Conservation (phyloP, 2,329 filamentous ascomycete species). For the Chrysoporthe puriensis region DNA sequence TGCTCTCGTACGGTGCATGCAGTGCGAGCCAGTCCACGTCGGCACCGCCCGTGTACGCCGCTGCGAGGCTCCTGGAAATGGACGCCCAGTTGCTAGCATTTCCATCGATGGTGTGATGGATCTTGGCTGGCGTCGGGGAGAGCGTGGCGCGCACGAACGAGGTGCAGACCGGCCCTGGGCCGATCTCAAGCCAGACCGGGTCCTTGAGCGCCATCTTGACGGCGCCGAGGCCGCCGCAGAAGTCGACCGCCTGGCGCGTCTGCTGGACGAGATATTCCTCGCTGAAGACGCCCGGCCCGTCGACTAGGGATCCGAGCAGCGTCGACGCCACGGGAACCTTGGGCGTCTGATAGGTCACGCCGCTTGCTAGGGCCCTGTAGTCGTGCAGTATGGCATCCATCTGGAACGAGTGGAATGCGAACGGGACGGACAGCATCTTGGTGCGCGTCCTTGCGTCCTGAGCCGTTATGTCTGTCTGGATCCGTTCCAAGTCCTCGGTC, state of each 20-base stretch:
- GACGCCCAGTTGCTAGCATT: background rate
- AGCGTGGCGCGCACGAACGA: too few relatives aligned
- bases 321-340: conserved; percentile 3
- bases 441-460: too few relatives aligned
- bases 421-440: conserved; percentile 20
- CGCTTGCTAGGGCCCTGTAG: conserved; percentile 43
- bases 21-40: conserved; percentile 12
- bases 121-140: too few relatives aligned
- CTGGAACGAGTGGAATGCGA: conserved; percentile 44
- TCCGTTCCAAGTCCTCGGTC: too few relatives aligned
- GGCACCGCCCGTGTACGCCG: background rate
- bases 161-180: conserved; percentile 61
- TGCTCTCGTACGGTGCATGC: conserved; percentile 6
- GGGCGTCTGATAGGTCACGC: background rate
- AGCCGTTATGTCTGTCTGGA: too few relatives aligned
- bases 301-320: conserved; percentile 12
- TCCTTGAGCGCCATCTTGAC: background rate
- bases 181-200: conserved; percentile 64
- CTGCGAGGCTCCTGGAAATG: background rate
- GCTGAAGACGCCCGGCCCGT: background rate
- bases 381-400: conserved; percentile 48
- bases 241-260: conserved; percentile 65
- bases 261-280: background rate
- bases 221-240: conserved; percentile 51
- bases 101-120: too few relatives aligned